Conservation (phyloP, 2,329 filamentous ascomycete species). For the Penicillium griseofulvum region DNA sequence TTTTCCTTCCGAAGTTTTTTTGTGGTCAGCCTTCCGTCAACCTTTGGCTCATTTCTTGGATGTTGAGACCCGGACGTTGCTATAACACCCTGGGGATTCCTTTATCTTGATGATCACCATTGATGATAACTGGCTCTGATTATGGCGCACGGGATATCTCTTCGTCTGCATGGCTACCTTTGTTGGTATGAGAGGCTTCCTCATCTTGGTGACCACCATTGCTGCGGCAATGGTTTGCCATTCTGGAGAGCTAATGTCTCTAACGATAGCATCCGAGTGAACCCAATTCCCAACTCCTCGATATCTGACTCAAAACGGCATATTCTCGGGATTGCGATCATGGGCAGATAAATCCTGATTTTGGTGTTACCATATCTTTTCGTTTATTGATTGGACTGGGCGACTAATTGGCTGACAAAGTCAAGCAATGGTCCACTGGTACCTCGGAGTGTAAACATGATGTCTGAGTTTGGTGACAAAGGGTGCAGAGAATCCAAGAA, state of each 20-base stretch:
- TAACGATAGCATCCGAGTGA: not conserved
- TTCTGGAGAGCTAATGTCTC: not conserved
- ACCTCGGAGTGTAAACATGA: not conserved
- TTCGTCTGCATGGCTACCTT: not conserved
- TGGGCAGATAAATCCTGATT: constrained; percentile 12
- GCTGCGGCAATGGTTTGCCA: not conserved
- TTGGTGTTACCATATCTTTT: constrained; percentile 17
- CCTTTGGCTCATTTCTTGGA: not conserved
- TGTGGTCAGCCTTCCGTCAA: not conserved
- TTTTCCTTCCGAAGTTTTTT: not conserved
- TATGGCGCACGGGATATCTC: not conserved
- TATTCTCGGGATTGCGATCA: constrained; percentile 1
- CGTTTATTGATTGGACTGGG: constrained; percentile 12
- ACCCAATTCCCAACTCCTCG: not conserved
- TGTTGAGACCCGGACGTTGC: not conserved
- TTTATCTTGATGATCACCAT: not conserved
- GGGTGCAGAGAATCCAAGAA: not conserved
- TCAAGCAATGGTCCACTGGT: not conserved
- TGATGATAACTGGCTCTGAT: too few species aligned
- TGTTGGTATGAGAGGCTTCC: not conserved
- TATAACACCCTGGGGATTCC: not conserved
- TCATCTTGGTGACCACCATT: not conserved
- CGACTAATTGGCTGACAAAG: not conserved
- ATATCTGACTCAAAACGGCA: constrained; percentile 1
- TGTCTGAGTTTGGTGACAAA: not conserved